Evolutionary conservation across 768 basidiomycete genomes (phyloP), one percentile per base, ranked within the genome.

Genomic region (Lyophyllum decastes): DNA sequence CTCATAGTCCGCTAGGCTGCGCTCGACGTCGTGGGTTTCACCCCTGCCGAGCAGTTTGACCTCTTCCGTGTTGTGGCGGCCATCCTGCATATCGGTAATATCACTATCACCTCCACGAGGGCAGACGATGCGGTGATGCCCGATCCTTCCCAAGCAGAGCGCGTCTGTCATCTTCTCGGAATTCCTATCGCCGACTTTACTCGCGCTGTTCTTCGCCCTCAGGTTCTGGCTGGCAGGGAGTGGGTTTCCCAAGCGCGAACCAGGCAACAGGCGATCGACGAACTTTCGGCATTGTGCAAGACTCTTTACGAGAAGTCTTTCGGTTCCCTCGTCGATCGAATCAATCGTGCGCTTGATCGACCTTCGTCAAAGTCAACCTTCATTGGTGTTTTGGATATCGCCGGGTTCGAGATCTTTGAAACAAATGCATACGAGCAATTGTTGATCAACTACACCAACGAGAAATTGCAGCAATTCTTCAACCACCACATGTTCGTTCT

Each of bases 401-500:
- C 97, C 7, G 97, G 97, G 9, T 99, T 99, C 74, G 97, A 99
- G 73, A 99, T 99, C 60, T 92, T 93, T 75, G 90, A 92, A 54
- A 80, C 89, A 66, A 98, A 98, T 71, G 90, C 90, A 9, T 99
- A 98, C 71, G 97, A 99, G 67, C 97, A 99, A 71, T 83, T 99
- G 25, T 83, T 96, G 65, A 99, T 99, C 84, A 99, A 99, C 69
- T 96, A 92, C 67, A 98, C 96, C 44, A 99, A 99, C 78, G 97
- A 99, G 82, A 96, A 92, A 68, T 82, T 98, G 9, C 96, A 98
- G 70, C 96, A 98, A 72, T 94, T 93, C 73, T 95, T 95, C 83
- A 99, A 98, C 67, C 94, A 98, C 73, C 97, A 98, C 71, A 98
- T 98, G 97, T 98, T 99, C 73, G 94, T 97, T 38, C 85, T 98